These are phyloP conservation scores for Hanseniaspora hatyaiensis DNA, from an alignment of 805 yeast species.

Conservation along the genomic window DNA sequence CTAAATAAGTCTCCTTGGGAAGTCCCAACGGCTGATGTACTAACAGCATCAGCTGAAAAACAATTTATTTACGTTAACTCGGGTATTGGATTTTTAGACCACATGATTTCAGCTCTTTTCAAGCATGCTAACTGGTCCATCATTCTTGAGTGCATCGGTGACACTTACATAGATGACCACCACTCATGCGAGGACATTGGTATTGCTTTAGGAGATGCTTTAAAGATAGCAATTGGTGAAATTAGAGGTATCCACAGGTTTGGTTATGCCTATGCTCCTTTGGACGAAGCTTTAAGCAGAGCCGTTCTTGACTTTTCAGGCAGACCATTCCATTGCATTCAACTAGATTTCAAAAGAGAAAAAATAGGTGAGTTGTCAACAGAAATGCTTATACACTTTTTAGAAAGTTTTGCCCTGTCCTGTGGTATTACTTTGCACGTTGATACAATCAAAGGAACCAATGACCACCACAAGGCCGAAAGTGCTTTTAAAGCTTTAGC, in stretches of 20 bases:
- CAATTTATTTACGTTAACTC: conserved; percentile 75
- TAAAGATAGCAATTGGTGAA: conserved; percentile 79
- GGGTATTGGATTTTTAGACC: conserved; percentile 92
- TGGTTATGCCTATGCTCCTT: conserved; percentile 87
- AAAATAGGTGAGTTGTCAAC: conserved; percentile 83
- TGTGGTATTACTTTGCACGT: conserved; percentile 88
- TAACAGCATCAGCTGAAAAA: conserved; percentile 60
- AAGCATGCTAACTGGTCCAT: conserved; percentile 96
- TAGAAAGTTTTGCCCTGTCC: conserved; percentile 86
- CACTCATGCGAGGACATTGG: conserved; percentile 95
- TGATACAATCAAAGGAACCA: conserved; percentile 83
- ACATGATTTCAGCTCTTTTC: conserved; percentile 94
- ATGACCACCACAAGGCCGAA: conserved; percentile 94
- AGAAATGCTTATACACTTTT: conserved; percentile 96
- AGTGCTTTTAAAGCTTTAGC: conserved; percentile 95
- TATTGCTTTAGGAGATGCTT: conserved; percentile 80
- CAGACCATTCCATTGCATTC: conserved; percentile 83
- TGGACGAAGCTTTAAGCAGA: conserved; percentile 89
- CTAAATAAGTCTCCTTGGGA: conserved; percentile 21
- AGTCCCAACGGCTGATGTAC: conserved; percentile 22
- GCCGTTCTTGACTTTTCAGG: conserved; percentile 94
- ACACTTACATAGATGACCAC: conserved; percentile 91
- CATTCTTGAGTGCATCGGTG: conserved; percentile 82
- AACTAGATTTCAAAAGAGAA: conserved; percentile 81
- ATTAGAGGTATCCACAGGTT: conserved; percentile 85